phyloP scores from a whole-genome alignment of 495 filamentous ascomycete species.

The Hypoxylon crocopeplum region DNA sequence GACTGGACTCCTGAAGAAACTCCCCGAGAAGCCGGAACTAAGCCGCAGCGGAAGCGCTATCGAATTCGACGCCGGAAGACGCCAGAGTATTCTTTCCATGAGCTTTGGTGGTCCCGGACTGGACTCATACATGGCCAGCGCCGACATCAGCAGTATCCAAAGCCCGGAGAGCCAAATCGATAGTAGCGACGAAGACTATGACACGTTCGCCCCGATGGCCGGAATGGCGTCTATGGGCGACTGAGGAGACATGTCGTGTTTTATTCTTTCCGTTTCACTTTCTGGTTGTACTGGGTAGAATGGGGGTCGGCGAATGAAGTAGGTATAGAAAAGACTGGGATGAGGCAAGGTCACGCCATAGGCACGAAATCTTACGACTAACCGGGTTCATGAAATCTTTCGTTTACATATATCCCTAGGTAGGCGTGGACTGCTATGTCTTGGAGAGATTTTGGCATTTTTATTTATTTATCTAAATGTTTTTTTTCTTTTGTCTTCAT shows the following conservation, averaged over 20 bases:
- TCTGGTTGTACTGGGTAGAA: constrained; percentile 22
- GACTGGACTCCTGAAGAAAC: constrained; percentile 60
- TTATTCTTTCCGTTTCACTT: constrained; percentile 13
- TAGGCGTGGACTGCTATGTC: neutral
- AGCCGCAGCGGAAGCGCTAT: constrained; percentile 51
- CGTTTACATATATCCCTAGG: constrained; percentile 16
- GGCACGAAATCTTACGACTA: constrained; percentile 40
- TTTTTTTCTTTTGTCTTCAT: constrained; percentile 6
- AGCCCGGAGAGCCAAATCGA: constrained; percentile 51
- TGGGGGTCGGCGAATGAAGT: constrained; percentile 28
- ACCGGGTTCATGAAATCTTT: constrained; percentile 29
- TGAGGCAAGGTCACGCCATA: constrained; percentile 45
- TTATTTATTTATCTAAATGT: neutral
- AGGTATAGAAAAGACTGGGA: constrained; percentile 32
- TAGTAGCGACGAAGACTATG: constrained; percentile 53
- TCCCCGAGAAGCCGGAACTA: constrained; percentile 63
- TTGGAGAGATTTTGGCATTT: constrained; percentile 10
- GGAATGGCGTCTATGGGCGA: constrained; percentile 41
- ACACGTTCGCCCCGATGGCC: constrained; percentile 38
- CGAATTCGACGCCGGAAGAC: constrained; percentile 51
- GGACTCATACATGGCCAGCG: constrained; percentile 44
- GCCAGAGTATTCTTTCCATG: constrained; percentile 45
- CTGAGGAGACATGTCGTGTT: constrained; percentile 12
- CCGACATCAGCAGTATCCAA: constrained; percentile 50
- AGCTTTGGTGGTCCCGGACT: constrained; percentile 24